Evolutionary conservation across 768 basidiomycete species (phyloP), one percentile per base, ranked within the genome.

Genomic region (Russula sp.): DNA sequence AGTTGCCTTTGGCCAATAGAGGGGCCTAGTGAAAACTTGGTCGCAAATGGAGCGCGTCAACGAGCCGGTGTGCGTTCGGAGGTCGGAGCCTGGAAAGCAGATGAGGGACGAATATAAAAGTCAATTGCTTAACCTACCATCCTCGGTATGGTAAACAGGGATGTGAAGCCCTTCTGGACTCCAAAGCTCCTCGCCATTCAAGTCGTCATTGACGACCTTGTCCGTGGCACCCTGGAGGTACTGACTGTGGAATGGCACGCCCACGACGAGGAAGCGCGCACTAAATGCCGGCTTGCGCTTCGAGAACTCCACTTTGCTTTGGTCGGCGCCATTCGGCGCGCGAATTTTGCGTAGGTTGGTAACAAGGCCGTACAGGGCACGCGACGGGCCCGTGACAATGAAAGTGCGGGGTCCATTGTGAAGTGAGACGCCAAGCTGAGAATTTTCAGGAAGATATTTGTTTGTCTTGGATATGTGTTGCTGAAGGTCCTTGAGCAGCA

Each of bases 251-350:
- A 94, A 99, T 0, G 97, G 97, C 2, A 94, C 96, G 57, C 86
- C 89, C 71, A 99, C 89, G n/a, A 92, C 88, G 70, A 99, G 78
- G 80, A 98, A 99, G 50, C 97, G 87, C 53, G 90, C 84, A 48
- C 85, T 88, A 75, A 99, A 98, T 6, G 92, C 89, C 6, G 91
- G 87, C 76, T 96, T 96, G 69, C 97, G 84, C 78, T 98, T 94
- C 8, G 94, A 96, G 78, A 88, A 96, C 10, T 94, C 91, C 3
- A 84, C 79, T 77, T 97, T 97, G 82, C 88, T 91, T 75, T 99
- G 97, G 69, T 99, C 97, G 39, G 88, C 79, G 42, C 93, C 93
- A 20, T 79, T 80, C 0, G 93, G 83, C 0, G 97, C 97, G 66
- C 89, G 88, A 68, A 94, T 82, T 75, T 96, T 96, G 71, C 96